Evolutionary conservation across 108 stramenopile genomes (phyloP), one percentile per base, ranked within the genome.

Genomic region (Conticribra guillardii): DNA sequence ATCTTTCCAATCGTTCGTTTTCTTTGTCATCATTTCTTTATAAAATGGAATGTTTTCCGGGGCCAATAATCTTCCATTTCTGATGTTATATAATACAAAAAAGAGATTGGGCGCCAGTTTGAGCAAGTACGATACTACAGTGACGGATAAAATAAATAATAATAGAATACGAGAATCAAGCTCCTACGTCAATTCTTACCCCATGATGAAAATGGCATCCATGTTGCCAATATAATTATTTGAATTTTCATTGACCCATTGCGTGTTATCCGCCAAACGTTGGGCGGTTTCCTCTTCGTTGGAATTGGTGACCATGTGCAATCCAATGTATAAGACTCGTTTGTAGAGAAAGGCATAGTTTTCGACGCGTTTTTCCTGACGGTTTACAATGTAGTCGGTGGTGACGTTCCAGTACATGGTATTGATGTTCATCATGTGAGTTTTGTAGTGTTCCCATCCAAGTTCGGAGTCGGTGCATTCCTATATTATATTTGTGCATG

Each of bases 331-430:
- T 37, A 90, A 37, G 1, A 86, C 66, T 9, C 73, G 27, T 26
- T 66, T 71, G 32, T 64, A 74, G 2, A 84, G 37, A 48, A 84
- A 90, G 0, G 83, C 76, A 71, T 81, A 90, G 32, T 90, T 87
- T 60, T 86, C 89, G 1, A 63, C 16, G 30, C 56, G 67, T 19
- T 18, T 27, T 2, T 26, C 28, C 37, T 76, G 61, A 3, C 75
- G 54, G 21, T 57, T 33, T 4, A 76, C 62, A n/a, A 45, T 26
- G 31, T 69, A 76, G 17, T 64, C 56, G 4, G 4, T 19, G 9
- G 75, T 28, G 15, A 0, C 28, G 2, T 34, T 9, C 75, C 75
- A 76, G 47, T 49, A 22, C 49, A 37, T 67, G 30, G 18, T 18
- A 31, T 76, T 22, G 21, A 76, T 21, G 17, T 37, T 37, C 53